phyloP scores from a whole-genome alignment of 2,329 filamentous ascomycete species.

The Zasmidium angulare region DNA sequence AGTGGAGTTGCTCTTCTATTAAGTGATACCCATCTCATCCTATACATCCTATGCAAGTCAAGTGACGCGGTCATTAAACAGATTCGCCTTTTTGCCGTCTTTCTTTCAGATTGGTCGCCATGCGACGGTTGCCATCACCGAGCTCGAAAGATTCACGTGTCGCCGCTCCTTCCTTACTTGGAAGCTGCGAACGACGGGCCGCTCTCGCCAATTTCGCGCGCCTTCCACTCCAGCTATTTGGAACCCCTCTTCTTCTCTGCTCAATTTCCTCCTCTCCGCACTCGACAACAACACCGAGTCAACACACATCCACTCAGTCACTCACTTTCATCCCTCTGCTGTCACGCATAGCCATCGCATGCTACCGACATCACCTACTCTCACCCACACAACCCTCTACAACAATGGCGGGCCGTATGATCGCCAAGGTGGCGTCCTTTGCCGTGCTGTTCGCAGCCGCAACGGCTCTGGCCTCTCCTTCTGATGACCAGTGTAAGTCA shows the following conservation, averaged over 20 bases:
- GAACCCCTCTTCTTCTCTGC: neutral
- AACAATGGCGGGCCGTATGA: neutral
- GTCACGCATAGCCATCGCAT: neutral
- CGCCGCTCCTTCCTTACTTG: neutral
- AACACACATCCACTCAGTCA: neutral
- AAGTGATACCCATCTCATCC: slow-evolving; percentile 21
- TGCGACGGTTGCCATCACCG: no score
- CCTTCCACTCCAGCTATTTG: neutral
- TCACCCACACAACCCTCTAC: neutral
- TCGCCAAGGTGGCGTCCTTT: neutral
- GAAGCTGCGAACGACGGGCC: neutral
- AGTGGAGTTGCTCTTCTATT: slow-evolving; percentile 65
- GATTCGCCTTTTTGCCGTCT: no score
- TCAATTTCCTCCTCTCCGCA: neutral
- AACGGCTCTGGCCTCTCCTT: neutral
- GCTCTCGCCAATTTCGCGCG: neutral
- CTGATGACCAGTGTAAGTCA: neutral
- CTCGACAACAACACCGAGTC: no score
- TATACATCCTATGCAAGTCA: neutral
- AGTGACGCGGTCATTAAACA: no score
- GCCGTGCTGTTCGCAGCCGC: neutral
- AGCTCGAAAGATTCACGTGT: neutral
- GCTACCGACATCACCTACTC: neutral
- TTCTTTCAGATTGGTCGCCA: no score
- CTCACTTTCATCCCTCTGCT: neutral